These are phyloP conservation scores for Nepenthes mirabilis DNA, from an alignment of 148 eudicot species.

Conservation along the genomic window DNA sequence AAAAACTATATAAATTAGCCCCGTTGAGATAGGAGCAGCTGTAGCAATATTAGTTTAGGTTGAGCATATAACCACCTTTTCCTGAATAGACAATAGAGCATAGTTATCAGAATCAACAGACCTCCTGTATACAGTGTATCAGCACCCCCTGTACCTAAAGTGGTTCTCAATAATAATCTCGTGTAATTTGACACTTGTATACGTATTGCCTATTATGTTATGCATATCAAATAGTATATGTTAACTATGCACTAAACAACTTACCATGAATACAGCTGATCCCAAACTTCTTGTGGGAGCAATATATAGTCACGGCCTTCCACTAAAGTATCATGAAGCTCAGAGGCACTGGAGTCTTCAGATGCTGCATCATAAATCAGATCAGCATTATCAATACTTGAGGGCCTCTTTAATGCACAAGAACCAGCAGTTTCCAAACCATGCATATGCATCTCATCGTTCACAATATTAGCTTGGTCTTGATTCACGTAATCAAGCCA, in stretches of 20 bases:
- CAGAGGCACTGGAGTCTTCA: conserved; percentile 31
- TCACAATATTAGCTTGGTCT: conserved; percentile 25
- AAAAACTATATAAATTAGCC: no score
- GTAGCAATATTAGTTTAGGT: no score
- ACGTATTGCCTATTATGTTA: no score
- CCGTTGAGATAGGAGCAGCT: neutral
- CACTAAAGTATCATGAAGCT: conserved; percentile 78
- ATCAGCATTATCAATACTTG: conserved; percentile 70
- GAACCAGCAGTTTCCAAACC: conserved; percentile 22
- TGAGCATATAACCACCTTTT: no score
- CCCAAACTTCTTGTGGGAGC: conserved; percentile 81
- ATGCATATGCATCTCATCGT: conserved; percentile 39
- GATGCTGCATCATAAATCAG: conserved; percentile 43
- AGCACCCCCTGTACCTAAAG: neutral
- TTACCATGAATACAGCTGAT: conserved; percentile 66
- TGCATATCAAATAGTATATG: no score
- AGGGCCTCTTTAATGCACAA: conserved; percentile 46
- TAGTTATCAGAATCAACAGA: neutral
- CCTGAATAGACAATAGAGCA: neutral
- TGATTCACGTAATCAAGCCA: conserved; percentile 85
- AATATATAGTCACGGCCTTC: conserved; percentile 97
- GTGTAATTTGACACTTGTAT: no score
- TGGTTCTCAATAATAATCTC: no score
- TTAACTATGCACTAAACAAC: conserved; percentile 6
- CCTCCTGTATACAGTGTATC: no score